Evolutionary conservation across 1,284 basidiomycete species (phyloP), one percentile per base, ranked within the genome.

Genomic region (Psilocybe mexicana): DNA sequence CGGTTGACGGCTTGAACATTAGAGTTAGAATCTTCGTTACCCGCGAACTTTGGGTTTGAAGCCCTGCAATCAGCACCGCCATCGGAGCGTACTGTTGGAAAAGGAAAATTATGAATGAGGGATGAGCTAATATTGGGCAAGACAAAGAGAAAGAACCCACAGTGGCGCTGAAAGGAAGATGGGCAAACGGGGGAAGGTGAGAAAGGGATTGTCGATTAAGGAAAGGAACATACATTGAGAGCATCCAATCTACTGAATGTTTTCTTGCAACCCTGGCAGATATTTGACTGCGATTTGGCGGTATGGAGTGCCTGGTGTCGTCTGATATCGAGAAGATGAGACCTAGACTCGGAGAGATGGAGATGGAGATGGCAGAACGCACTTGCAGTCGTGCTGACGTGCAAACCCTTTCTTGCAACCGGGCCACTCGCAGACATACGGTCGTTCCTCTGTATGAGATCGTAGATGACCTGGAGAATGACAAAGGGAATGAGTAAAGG

Each of bases 361-460:
- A 52, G 43, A n/a, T 36, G 48, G 30, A 51, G 38, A 42, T 11
- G 45, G 24, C 26, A 46, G 43, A 48, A 84, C 89, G 64, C 78
- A 92, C 86, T 96, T 96, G 88, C 94, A 96, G 72, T 98, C 95
- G 73, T 97, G 94, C 71, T 95, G 93, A 47, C 95, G 84, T 36
- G 95, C 95, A 70, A 97, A 97, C 25, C 93, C 88, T 71, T 97
- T 97, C 67, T 90, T 91, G 72, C 95, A 98, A 12, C 93, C 94
- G 2, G 93, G 92, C 84, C 92, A 95, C 59, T 92, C 86, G 72
- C 95, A 98, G 61, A 94, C 86, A 75, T 94, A 98, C 36, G 95
- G 95, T 58, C 94, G 81, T 74, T 97, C 94, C 72, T 96, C 94
- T 26, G 94, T 96, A 72, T 98, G 95, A n/a, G 94, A 96, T 66